Evolutionary conservation across 2,329 filamentous ascomycete genomes (phyloP).

Genomic region (Fusarium pseudoanthophilum): DNA sequence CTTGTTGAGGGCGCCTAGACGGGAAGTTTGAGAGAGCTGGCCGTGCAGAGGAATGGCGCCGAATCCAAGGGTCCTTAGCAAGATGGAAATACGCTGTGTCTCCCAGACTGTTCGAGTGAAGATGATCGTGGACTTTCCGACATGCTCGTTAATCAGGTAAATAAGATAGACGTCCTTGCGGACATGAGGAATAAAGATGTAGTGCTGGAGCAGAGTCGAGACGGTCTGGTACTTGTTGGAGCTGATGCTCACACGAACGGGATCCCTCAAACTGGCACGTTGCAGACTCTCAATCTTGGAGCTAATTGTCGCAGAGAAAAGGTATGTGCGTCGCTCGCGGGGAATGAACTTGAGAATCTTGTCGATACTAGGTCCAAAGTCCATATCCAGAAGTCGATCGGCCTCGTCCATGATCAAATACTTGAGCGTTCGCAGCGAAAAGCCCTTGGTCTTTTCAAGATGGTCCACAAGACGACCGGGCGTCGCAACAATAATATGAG

Average conservation of each 20-base stretch:
- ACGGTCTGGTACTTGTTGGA: slow-evolving; percentile 91
- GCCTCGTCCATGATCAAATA: slow-evolving; percentile 97
- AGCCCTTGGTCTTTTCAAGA: slow-evolving; percentile 95
- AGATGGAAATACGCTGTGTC: slow-evolving; percentile 83
- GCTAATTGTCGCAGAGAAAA: slow-evolving; percentile 95
- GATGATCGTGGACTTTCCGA: slow-evolving; percentile 87
- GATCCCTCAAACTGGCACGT: slow-evolving; percentile 86
- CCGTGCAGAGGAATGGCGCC: slow-evolving; percentile 93
- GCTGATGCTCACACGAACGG: slow-evolving; percentile 83
- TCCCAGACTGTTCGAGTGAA: slow-evolving; percentile 95
- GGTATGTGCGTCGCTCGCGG: slow-evolving; percentile 79
- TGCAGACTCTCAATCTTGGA: slow-evolving; percentile 94
- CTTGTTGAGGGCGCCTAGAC: slow-evolving; percentile 88
- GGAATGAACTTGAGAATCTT: slow-evolving; percentile 93
- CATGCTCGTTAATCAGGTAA: slow-evolving; percentile 85
- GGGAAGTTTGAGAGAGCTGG: slow-evolving; percentile 86
- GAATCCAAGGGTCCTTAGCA: slow-evolving; percentile 87
- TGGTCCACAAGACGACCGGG: slow-evolving; percentile 91
- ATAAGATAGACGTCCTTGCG: slow-evolving; percentile 93
- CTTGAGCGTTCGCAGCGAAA: slow-evolving; percentile 82
- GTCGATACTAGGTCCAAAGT: slow-evolving; percentile 92
- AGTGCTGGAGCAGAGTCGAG: slow-evolving; percentile 85
- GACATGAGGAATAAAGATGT: slow-evolving; percentile 85
- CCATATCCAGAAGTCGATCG: slow-evolving; percentile 89
- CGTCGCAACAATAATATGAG: slow-evolving; percentile 92